Base-by-base conservation (phyloP, 345 rosid species). In the Mangifera indica region DNA sequence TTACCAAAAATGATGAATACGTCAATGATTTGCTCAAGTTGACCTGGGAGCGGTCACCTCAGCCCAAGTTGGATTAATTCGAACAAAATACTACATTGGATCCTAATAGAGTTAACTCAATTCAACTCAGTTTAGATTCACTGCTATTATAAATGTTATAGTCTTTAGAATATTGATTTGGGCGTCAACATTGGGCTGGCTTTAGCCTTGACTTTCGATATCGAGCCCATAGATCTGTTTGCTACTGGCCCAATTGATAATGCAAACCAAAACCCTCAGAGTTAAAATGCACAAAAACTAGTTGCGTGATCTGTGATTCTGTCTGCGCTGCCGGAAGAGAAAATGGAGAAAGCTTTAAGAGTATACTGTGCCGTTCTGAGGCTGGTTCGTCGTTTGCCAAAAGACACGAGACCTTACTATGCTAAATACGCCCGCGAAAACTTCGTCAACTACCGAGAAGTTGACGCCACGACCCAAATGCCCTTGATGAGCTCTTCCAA, bases 401-500 rank as follows among this genome's bases (percentile, higher is more conserved):
- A 75, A 75, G 97, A 95, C 56, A 66, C 96, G 12, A 83, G 97
- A 75, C 92, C 88, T 34, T 95, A 91, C 80, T 92, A 95, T 86
- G 91, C 98, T 75, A 95, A 92, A 71, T 91, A 86, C 87, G 89
- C 80, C 18, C 88, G 99, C 55, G 98, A 95, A 75, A 92, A 95
- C 65, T 92, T 95, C 75, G 98, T 89, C 60, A 91, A 92, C 63
- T 91, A 91, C 82, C 81, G 88, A 72, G 96, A 95, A 21, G 84
- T 86, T 53, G 97, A 89, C 58, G 81, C 76, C 73, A 72, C 60
- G 93, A 88, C 78, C 56, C 84, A 72, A 70, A 72, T 22, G 75
- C 92, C 73, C 84, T 92, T 25, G 85, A 87, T 18, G 98, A 95
- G 85, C 93, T 91, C 85, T 92, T 85, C 77, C 91, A 78, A 66